Evolutionary conservation across 805 yeast species (phyloP).

Genomic region (Tetrapisispora pingtungensis): DNA sequence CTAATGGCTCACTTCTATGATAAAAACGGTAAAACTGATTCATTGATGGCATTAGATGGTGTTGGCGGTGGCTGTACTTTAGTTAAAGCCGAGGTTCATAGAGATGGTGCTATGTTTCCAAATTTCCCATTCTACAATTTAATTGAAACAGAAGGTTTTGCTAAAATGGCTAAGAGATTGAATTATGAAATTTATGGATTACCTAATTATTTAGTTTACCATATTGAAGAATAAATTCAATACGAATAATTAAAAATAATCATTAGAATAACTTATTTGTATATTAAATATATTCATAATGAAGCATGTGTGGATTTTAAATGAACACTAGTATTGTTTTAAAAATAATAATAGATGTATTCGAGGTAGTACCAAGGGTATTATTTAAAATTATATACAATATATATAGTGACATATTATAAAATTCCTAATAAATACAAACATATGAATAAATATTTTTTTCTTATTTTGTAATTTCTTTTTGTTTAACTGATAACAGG

Average conservation of each 20-base stretch:
- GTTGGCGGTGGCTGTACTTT: slow-evolving; percentile 96
- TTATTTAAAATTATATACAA: no score
- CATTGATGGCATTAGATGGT: slow-evolving; percentile 85
- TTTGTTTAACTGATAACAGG: no score
- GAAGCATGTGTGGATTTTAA: background rate
- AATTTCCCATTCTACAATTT: slow-evolving; percentile 94
- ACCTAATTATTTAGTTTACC: slow-evolving; percentile 84
- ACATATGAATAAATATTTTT: no score
- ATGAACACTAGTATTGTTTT: background rate
- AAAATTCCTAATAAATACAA: no score
- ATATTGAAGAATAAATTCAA: slow-evolving; percentile 3
- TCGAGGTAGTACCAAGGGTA: no score
- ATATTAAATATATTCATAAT: no score
- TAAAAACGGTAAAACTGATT: slow-evolving; percentile 46
- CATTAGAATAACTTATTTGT: background rate
- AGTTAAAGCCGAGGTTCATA: slow-evolving; percentile 94
- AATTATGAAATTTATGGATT: slow-evolving; percentile 87
- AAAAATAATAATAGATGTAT: no score
- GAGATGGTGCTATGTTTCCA: slow-evolving; percentile 99
- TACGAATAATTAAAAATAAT: background rate
- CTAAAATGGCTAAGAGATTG: slow-evolving; percentile 92
- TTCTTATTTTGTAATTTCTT: no score
- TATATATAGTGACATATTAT: no score
- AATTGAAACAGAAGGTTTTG: slow-evolving; percentile 97
- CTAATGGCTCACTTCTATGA: slow-evolving; percentile 86